Evolutionary conservation across 140 eudicot genomes (phyloP), one percentile per base, ranked within the genome.

Genomic region (Flaveria floridana): DNA sequence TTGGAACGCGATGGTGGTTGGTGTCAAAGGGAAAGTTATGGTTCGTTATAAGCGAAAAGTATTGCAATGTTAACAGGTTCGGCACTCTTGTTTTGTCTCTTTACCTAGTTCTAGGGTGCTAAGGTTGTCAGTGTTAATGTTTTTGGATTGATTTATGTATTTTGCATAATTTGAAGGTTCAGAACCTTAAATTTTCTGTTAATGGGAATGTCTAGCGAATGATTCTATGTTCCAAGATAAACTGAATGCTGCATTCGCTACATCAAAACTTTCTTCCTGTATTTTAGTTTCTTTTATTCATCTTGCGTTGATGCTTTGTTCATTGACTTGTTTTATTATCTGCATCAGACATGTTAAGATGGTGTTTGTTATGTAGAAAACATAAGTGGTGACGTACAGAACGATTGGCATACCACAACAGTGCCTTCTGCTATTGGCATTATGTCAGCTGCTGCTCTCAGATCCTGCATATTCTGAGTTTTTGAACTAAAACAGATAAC

Each of bases 1-100:
- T 52, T 94, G 99, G 97, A 94, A 94, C 28, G 99, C 99, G 1
- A 90, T 94, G 97, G 99, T 94, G 71, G 99, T 94, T 52, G 99
- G 99, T 25, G 97, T 94, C 25, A 94, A 94, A 74, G 99, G 99
- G 58, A 82, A 94, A 74, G 99, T 94, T 48, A 94, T 90, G 99
- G 97, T 94, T 51, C 79, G 97, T 76, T 94, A 94, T 84, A 94
- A 90, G 86, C 88, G 99, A 72, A 84, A 89, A 71, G 79, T 48
- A 13, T 61, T 82, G 28, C 52, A 50, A 34, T 65, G 74, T 62
- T 81, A 19, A 66, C 73, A 64, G 65, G 58, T 53, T 55, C 52
- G 64, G 75, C 11, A 19, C 30, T 76, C 71, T 6, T 56, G 58
- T 21, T 52, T 7, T 70, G 57, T 63, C 51, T 3, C 26, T 47